Evolutionary conservation across 352 stramenopile genomes (phyloP).

Genomic region (Pythium brassicae): DNA sequence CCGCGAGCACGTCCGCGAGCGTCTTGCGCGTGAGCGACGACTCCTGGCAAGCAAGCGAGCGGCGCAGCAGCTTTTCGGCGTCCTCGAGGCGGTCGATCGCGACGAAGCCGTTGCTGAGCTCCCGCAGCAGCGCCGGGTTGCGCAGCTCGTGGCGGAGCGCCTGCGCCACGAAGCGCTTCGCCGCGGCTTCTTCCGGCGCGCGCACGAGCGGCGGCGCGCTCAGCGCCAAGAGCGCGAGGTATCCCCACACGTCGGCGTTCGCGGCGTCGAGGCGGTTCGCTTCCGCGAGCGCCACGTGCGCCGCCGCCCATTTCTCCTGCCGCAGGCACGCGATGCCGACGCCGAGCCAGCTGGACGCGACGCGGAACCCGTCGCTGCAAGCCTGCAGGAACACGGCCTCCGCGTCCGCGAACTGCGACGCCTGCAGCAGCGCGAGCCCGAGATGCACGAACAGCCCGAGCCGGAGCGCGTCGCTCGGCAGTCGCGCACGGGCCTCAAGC

Average conservation of each 20-base stretch:
- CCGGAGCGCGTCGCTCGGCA: constrained; percentile 28
- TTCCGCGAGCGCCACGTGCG: constrained; percentile 62
- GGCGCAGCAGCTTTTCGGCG: constrained; percentile 60
- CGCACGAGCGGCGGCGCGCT: constrained; percentile 18
- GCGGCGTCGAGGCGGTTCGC: constrained; percentile 66
- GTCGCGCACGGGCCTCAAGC: constrained; percentile 24
- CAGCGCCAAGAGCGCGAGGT: constrained; percentile 57
- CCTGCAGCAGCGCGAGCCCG: constrained; percentile 57
- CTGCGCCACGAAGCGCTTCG: constrained; percentile 47
- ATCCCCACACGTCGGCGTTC: constrained; percentile 75
- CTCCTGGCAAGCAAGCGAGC: constrained; percentile 61
- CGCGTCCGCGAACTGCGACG: constrained; percentile 49
- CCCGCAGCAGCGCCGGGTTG: constrained; percentile 59
- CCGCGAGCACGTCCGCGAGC: constrained; percentile 67
- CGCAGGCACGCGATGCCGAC: constrained; percentile 67
- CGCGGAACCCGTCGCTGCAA: constrained; percentile 47
- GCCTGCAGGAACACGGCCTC: constrained; percentile 51
- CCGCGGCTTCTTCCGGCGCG: constrained; percentile 36
- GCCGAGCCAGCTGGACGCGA: constrained; percentile 75
- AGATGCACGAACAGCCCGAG: constrained; percentile 53
- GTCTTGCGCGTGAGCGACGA: constrained; percentile 76
- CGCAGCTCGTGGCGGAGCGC: constrained; percentile 55
- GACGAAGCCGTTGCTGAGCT: constrained; percentile 80
- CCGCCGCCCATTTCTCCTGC: constrained; percentile 52
- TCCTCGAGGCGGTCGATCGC: constrained; percentile 73